Evolutionary conservation across 805 yeast genomes (phyloP), one percentile per base, ranked within the genome.

Genomic region (Millerozyma acaciae): DNA sequence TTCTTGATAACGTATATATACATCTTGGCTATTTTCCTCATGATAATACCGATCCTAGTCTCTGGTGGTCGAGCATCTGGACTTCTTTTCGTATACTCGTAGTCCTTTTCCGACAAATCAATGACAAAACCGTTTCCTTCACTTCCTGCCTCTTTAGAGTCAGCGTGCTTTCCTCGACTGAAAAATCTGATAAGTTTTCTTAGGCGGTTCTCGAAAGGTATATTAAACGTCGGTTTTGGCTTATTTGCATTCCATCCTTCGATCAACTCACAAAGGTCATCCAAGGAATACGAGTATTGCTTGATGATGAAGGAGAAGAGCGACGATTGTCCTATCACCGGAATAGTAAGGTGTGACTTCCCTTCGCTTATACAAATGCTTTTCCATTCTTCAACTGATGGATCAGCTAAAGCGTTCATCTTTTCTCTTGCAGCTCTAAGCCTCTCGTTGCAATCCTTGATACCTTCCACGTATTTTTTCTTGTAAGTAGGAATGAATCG

Each of bases 61-160:
- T 45, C 33, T 3, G 62, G 62, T 9, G 56, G 44, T 14, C 45
- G 30, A 2, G 59, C 37, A 39, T 57, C 63, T 2, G 67, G 62
- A 33, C 60, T 45, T 16, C 67, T 36, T 14, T 13, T 26, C 26
- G 42, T 45, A 19, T 51, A 33, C 18, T 30, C 31, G 10, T 38
- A n/a, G n/a, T n/a, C n/a, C n/a, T n/a, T n/a, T n/a, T n/a, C n/a
- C n/a, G n/a, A n/a, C n/a, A n/a, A n/a, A n/a, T n/a, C n/a, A n/a
- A n/a, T n/a, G n/a, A n/a, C n/a, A n/a, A n/a, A n/a, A n/a, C n/a
- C n/a, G n/a, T n/a, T n/a, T 21, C 10, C 16, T 28, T 28, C 13
- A n/a, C 9, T 14, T 7, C 8, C 7, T 28, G 17, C 10, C 10
- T 21, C n/a, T n/a, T n/a, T n/a, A n/a, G n/a, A n/a, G n/a, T n/a